A percentile compares a stretch with the other conserved stretches of the same genome.
phyloP scores from a whole-genome alignment of 2,329 filamentous ascomycete genomes.

The Calcarisporium arbuscula region DNA sequence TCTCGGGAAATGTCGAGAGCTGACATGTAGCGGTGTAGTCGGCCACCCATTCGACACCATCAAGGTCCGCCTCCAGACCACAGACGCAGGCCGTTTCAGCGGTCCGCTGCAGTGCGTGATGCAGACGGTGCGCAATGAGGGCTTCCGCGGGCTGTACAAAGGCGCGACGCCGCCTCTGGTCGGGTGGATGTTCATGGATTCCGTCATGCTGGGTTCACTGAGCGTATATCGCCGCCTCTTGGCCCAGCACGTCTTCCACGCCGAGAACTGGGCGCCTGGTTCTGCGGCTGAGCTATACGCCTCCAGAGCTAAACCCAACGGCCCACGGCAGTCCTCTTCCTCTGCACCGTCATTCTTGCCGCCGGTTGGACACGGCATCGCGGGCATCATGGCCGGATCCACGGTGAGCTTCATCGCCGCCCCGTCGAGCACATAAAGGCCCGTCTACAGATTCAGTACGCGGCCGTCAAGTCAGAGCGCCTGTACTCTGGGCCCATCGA shows the following conservation, averaged over 20 bases:
- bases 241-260: constrained; percentile 71
- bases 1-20: too few species aligned
- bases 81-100: constrained; percentile 66
- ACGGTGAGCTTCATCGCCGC: constrained; percentile 92
- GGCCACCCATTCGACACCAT: constrained; percentile 87
- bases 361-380: constrained; percentile 75
- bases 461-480: constrained; percentile 67
- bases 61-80: constrained; percentile 93
- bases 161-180: constrained; percentile 86
- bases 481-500: constrained; percentile 85
- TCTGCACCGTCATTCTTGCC: constrained; percentile 49
- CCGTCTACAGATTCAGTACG: constrained; percentile 89
- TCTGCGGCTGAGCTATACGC: too few species aligned
- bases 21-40: too few species aligned
- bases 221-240: constrained; percentile 83
- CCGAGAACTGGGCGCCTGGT: constrained; percentile 21
- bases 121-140: constrained; percentile 81
- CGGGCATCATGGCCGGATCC: constrained; percentile 77
- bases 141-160: constrained; percentile 83
- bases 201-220: constrained; percentile 81
- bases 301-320: too few species aligned
- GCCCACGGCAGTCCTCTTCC: constrained; percentile 12
- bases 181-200: constrained; percentile 99
- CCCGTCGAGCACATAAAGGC: constrained; percentile 92
- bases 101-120: constrained; percentile 81